A percentile compares a stretch with the other conserved stretches of the same genome.
These are phyloP conservation scores for Curvularia verruculosa DNA, from an alignment of 2,329 filamentous ascomycete species.

Conservation along the genomic window DNA sequence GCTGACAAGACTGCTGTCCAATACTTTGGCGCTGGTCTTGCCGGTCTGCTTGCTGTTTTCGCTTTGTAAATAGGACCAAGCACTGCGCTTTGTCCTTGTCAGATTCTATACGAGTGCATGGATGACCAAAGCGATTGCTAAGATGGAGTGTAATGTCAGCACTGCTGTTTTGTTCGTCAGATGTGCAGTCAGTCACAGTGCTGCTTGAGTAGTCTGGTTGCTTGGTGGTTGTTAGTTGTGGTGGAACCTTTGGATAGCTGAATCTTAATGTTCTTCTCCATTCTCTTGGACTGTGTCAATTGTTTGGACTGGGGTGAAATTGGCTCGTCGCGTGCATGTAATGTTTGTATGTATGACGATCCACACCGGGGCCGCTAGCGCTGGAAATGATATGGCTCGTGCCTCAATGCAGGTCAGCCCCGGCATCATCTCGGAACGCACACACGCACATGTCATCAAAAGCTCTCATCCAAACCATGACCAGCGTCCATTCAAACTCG, in stretches of 20 bases:
- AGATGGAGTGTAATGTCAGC: constrained; percentile 3
- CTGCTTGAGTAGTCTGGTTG: background rate
- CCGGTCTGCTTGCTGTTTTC: constrained; percentile 48
- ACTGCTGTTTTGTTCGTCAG: background rate
- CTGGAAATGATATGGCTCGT: constrained; percentile 16
- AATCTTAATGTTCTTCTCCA: constrained; percentile 3
- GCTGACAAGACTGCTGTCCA: constrained; percentile 39
- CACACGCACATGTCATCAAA: constrained; percentile 17
- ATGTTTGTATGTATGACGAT: constrained; percentile 4
- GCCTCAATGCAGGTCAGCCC: constrained; percentile 21
- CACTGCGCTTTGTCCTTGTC: background rate
- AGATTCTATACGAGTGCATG: constrained; percentile 1
- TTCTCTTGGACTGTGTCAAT: background rate
- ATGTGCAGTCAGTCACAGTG: background rate
- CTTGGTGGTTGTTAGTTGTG: background rate
- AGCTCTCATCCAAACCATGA: constrained; percentile 8
- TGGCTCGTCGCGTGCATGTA: constrained; percentile 9
- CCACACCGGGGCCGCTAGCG: constrained; percentile 15
- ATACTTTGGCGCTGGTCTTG: constrained; percentile 44
- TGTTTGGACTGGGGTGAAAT: constrained; percentile 5
- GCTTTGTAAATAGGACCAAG: constrained; percentile 39
- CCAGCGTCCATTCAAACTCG: constrained; percentile 5
- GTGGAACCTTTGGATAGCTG: background rate
- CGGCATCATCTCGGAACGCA: constrained; percentile 12
- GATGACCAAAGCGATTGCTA: background rate